phyloP scores from a whole-genome alignment of 1,284 basidiomycete genomes.

The Naganishia cerealis region DNA sequence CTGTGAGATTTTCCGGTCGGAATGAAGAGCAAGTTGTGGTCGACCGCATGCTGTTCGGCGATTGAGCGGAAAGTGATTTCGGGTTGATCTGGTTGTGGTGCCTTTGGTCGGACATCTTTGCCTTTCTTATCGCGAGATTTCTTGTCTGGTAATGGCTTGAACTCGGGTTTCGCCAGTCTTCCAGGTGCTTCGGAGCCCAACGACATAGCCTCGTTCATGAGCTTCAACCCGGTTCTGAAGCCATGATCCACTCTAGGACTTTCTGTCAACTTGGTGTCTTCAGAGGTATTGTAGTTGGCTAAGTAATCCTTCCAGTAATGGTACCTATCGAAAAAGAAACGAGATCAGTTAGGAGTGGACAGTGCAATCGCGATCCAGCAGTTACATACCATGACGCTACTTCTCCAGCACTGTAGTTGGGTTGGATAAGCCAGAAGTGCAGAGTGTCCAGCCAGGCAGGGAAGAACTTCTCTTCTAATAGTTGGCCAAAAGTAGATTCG shows the following conservation, averaged over 20 bases:
- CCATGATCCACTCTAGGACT: conserved; percentile 70
- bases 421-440: conserved; percentile 84
- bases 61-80: conserved; percentile 83
- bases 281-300: conserved; percentile 57
- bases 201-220: conserved; percentile 89
- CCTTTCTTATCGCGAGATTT: conserved; percentile 36
- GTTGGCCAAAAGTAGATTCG: conserved; percentile 70
- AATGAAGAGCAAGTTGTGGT: conserved; percentile 82
- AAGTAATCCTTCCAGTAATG: conserved; percentile 81
- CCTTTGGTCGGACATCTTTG: conserved; percentile 11
- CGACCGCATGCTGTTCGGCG: conserved; percentile 80
- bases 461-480: conserved; percentile 89
- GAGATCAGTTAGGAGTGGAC: not conserved
- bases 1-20: conserved; percentile 79
- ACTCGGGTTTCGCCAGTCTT: conserved; percentile 66
- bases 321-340: conserved; percentile 52
- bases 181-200: conserved; percentile 71
- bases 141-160: conserved; percentile 51
- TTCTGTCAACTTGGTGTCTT: conserved; percentile 39
- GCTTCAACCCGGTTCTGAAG: conserved; percentile 77
- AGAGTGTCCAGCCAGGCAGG: conserved; percentile 93
- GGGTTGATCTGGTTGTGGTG: conserved; percentile 55
- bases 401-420: conserved; percentile 78
- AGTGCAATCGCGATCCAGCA: not conserved
- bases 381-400: conserved; percentile 80